These are phyloP conservation scores for Thuidium tamariscinum DNA, from an alignment of 225 moss, liverwort and hornwort species.

Conservation along the genomic window DNA sequence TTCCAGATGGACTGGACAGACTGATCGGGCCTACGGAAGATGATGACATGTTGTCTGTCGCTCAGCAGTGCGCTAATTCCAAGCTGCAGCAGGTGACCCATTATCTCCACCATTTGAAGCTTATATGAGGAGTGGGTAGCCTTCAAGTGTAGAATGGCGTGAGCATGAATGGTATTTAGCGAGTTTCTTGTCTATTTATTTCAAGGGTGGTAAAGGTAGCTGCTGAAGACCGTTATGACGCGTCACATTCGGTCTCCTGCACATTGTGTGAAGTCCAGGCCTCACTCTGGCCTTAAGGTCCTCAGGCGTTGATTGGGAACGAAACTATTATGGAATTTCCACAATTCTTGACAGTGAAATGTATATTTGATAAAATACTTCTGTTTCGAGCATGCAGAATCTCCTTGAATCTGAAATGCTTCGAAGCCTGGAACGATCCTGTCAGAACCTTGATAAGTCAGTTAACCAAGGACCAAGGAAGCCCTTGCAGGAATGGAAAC, in stretches of 20 bases:
- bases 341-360: neutral
- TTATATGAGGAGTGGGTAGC: neutral
- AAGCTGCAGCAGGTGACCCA: constrained; percentile 9
- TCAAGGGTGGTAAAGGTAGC: neutral
- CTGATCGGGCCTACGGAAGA: constrained; percentile 26
- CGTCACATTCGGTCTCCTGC: neutral
- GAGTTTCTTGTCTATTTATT: neutral
- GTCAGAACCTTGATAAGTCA: neutral
- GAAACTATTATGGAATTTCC: neutral
- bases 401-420: constrained; percentile 2
- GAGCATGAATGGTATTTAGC: neutral
- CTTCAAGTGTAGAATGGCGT: neutral
- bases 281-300: too few relatives aligned
- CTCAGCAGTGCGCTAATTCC: neutral
- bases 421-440: constrained; percentile 1
- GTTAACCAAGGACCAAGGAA: neutral
- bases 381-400: neutral
- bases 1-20: constrained; percentile 36
- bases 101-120: neutral
- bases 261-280: neutral
- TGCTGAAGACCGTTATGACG: too few relatives aligned
- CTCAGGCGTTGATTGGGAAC: neutral
- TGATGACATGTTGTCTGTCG: neutral
- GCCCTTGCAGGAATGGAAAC: constrained; percentile 2
- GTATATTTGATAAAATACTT: neutral